Conservation (phyloP, 352 stramenopile genomes). For the Aphanomyces invadans region DNA sequence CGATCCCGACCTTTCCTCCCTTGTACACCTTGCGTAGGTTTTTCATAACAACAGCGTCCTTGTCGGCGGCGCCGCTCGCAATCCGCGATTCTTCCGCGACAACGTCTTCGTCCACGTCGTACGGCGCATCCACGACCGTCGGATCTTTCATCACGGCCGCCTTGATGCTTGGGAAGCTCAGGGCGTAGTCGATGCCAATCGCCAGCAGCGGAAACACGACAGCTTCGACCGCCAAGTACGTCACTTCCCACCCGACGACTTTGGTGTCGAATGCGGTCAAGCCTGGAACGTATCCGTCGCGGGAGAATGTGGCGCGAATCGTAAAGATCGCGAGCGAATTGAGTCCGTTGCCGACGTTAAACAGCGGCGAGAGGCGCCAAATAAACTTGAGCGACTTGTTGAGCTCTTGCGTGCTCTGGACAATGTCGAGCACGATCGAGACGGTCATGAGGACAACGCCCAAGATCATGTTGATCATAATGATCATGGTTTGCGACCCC, state of each 20-base stretch:
- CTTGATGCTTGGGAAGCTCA: slow-evolving; percentile 60
- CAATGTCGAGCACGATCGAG: slow-evolving; percentile 13
- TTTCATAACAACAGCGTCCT: slow-evolving; percentile 51
- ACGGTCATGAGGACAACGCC: slow-evolving; percentile 17
- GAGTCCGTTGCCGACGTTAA: slow-evolving; percentile 45
- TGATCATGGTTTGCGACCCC: slow-evolving; percentile 56
- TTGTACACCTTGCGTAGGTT: slow-evolving; percentile 84
- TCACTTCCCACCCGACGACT: slow-evolving; percentile 48
- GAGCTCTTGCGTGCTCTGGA: slow-evolving; percentile 32
- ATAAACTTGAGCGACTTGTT: slow-evolving; percentile 61
- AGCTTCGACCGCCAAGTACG: slow-evolving; percentile 43
- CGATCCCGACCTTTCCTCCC: slow-evolving; percentile 71
- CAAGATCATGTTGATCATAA: slow-evolving; percentile 45
- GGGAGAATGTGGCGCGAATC: slow-evolving; percentile 20
- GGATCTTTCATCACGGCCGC: slow-evolving; percentile 51
- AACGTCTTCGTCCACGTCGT: slow-evolving; percentile 49
- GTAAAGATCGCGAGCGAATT: slow-evolving; percentile 28
- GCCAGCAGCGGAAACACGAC: slow-evolving; percentile 36
- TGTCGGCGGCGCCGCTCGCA: slow-evolving; percentile 29
- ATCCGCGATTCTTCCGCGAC: slow-evolving; percentile 35
- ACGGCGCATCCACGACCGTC: slow-evolving; percentile 28
- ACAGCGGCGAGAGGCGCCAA: slow-evolving; percentile 64
- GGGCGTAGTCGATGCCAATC: slow-evolving; percentile 48
- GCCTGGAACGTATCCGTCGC: slow-evolving; percentile 29
- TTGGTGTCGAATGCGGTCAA: slow-evolving; percentile 36